phyloP scores from a whole-genome alignment of 202 grass and related monocot species.

The Elaeis oleifera region DNA sequence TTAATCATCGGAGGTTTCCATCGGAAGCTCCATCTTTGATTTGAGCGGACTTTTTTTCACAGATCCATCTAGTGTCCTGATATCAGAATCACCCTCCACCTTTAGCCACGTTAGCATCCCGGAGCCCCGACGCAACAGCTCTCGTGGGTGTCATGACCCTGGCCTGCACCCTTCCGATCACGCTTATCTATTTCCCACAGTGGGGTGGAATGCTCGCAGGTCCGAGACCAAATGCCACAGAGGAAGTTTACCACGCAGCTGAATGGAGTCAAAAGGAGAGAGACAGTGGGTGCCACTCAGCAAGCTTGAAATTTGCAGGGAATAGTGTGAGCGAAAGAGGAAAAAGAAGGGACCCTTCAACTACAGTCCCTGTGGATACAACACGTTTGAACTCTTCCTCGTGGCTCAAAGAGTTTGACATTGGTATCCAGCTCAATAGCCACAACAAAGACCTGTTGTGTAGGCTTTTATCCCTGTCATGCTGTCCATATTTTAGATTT shows the following conservation, averaged over 20 bases:
- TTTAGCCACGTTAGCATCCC: background rate
- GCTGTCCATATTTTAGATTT: no score
- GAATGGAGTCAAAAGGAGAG: slow-evolving; percentile 65
- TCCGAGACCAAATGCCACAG: slow-evolving; percentile 29
- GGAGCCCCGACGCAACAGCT: slow-evolving; percentile 54
- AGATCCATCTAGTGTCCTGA: no score
- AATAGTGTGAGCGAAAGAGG: slow-evolving; percentile 69
- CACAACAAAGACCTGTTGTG: no score
- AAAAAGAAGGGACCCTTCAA: slow-evolving; percentile 2
- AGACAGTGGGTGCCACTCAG: slow-evolving; percentile 31
- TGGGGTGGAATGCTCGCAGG: slow-evolving; percentile 66
- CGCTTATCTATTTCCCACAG: slow-evolving; percentile 71
- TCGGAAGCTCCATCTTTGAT: no score
- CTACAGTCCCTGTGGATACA: slow-evolving; percentile 44
- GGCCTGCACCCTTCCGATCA: slow-evolving; percentile 55
- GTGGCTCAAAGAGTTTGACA: no score
- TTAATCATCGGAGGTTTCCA: no score
- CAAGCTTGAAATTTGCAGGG: slow-evolving; percentile 54
- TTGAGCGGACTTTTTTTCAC: no score
- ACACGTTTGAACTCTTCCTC: slow-evolving; percentile 33
- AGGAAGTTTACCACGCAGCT: slow-evolving; percentile 53
- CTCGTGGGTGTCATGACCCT: slow-evolving; percentile 96
- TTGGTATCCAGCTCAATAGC: no score
- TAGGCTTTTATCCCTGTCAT: no score
- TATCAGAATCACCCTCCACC: no score